Evolutionary conservation across 2,329 filamentous ascomycete genomes (phyloP), one percentile per base, ranked within the genome.

Genomic region (Botrytis fragariae): DNA sequence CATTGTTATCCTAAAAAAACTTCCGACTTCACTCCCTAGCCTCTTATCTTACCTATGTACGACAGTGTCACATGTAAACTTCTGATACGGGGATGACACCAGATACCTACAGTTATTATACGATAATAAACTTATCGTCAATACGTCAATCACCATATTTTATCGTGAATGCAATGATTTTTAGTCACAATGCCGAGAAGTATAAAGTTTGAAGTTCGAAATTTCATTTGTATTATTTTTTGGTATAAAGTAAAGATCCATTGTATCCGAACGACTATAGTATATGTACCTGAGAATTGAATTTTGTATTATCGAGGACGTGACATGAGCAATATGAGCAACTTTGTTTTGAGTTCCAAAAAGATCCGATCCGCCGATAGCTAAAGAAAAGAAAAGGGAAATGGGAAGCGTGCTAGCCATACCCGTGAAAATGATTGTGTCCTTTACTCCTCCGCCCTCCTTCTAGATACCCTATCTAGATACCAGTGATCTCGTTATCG

Each of bases 231-330:
- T 72, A 67, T 72, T 72, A 60, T 72, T 67, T 35, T 67, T 67
- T 57, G 18, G 39, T 57, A 57, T 72, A 51, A 39, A 72, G 44
- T 22, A 72, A 68, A 60, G 51, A 68, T 59, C 51, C 61, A 59
- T 68, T 67, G 54, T 68, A 74, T 74, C 68, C 51, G 65, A 74
- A 73, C 73, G 60, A 37, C 54, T 68, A 37, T 39, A 68, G 70
- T 60, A 73, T 76, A 76, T 76, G 72, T 77, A 76, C 70, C 10
- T 72, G 70, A 74, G 74, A 76, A 77, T 64, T 74, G 74, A 74
- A 76, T 73, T 64, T 57, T 68, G 70, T 37, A 72, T 72, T 72
- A 75, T 74, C 73, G 71, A 75, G 75, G 61, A 68, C 35, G 60
- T 59, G 60, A 72, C 70, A 73, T 73, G 45, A 54, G 70, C 71